Evolutionary conservation across 805 yeast species (phyloP).

Genomic region (Maudiozyma saulgeensis): DNA sequence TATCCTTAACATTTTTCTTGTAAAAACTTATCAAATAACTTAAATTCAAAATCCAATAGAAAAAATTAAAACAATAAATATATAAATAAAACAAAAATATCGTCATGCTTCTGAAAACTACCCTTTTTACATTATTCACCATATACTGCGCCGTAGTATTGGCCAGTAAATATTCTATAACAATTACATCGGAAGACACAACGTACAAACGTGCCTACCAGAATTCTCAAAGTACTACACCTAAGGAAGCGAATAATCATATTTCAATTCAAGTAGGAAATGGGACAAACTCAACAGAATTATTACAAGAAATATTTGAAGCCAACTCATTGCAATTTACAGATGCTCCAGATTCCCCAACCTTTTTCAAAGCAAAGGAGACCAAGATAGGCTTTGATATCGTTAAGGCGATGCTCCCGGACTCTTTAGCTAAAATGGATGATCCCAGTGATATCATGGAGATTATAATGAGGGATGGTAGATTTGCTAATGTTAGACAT

Average conservation of each 20-base stretch:
- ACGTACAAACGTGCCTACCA: not conserved
- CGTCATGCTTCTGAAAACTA: not conserved
- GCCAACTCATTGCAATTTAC: constrained; percentile 4
- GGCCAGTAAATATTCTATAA: constrained; percentile 2
- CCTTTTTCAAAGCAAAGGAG: constrained; percentile 9
- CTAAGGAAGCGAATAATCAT: not conserved
- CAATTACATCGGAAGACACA: not conserved
- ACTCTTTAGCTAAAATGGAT: constrained; percentile 3
- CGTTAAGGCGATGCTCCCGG: not conserved
- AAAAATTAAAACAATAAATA: not conserved
- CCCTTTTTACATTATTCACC: not conserved
- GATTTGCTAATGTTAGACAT: not conserved
- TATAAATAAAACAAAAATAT: not conserved
- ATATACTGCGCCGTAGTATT: constrained; percentile 1
- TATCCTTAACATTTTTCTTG: no score
- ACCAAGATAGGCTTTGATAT: not conserved
- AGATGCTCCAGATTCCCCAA: constrained; percentile 14
- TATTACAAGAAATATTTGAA: not conserved
- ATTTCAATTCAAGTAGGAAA: not conserved
- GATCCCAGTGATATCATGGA: constrained; percentile 4
- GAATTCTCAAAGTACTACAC: not conserved
- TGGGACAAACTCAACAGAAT: not conserved
- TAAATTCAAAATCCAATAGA: no score
- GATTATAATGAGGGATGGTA: not conserved
- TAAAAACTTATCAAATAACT: no score